Evolutionary conservation across 140 eudicot species (phyloP), one percentile per base, ranked within the genome.

Genomic region (Eryngium alpinum): DNA sequence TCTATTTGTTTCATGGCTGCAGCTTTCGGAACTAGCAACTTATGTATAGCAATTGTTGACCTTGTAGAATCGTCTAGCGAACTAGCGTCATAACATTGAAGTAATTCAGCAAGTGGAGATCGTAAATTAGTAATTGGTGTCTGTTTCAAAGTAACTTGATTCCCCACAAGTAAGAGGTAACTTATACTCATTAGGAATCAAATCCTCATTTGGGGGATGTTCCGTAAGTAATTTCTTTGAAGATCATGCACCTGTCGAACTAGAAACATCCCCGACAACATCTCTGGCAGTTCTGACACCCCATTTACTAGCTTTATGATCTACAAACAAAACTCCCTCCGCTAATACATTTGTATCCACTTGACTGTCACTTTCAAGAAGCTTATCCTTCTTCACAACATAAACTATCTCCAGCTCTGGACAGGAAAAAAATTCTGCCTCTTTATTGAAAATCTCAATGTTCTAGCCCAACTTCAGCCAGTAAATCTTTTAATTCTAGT

Each of bases 1-100:
- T 93, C 98, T 49, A 96, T 84, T 75, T 87, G 88, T 87, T 86
- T 96, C 49, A 91, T 80, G 77, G 93, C 81, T 60, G 88, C 91
- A 80, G 82, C 93, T 85, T 91, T 96, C 94, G 83, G 87, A 65
- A 90, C 79, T 77, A 85, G 82, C 83, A 96, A 83, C 84, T 93
- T 96, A 77, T 88, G 86, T 84, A 93, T 81, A 65, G 88, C 56
- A 27, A 38, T 38, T 38, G 46, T 38, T 38, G 89, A 77, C 77
- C 87, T 86, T 44, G 78, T 77, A 85, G 85, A 87, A 60, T 84
- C 88, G 76, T 83, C 87, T 25, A 79, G 43, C 22, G 87, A 77
- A 51, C 82, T 67, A 38, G 89, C 79, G 53, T 86, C 88, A 82
- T 91, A 89, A 17, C 84, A 65, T 79, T 85, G 94, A 52, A 96